phyloP scores from a whole-genome alignment of 2,329 filamentous ascomycete species.

The Monilinia aucupariae region DNA sequence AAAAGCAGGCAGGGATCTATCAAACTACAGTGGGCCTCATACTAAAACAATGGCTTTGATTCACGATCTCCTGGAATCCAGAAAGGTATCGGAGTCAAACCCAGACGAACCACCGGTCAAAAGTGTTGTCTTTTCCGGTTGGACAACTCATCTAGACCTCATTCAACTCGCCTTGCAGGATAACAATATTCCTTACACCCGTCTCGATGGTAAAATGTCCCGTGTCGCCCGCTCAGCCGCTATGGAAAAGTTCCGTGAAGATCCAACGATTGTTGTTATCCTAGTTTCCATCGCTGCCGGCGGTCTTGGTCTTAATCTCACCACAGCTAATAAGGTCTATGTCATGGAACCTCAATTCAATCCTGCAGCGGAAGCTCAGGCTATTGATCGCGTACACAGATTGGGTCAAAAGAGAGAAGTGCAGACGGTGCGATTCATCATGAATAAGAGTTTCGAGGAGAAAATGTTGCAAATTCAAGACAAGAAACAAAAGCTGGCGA shows the following conservation, averaged over 20 bases:
- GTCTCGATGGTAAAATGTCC: constrained; percentile 88
- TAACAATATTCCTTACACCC: constrained; percentile 61
- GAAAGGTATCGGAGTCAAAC: constrained; percentile 54
- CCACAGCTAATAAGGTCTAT: constrained; percentile 78
- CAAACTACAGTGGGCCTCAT: constrained; percentile 75
- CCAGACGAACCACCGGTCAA: constrained; percentile 67
- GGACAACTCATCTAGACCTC: constrained; percentile 90
- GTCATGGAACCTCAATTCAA: constrained; percentile 99
- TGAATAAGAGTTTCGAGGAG: constrained; percentile 86
- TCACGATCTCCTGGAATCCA: constrained; percentile 62
- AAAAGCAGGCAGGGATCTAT: constrained; percentile 54
- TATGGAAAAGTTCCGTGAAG: constrained; percentile 71
- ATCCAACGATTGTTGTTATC: constrained; percentile 68
- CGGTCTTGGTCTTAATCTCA: constrained; percentile 86
- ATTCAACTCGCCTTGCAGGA: constrained; percentile 75
- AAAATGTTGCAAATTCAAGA: constrained; percentile 85
- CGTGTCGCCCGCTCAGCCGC: constrained; percentile 67
- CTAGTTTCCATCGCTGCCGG: constrained; percentile 90
- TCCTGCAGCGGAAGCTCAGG: constrained; percentile 88
- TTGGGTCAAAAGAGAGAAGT: constrained; percentile 87
- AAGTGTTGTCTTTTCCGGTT: constrained; percentile 91
- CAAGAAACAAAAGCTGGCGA: constrained; percentile 88
- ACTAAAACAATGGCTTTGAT: constrained; percentile 86
- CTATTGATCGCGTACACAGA: constrained; percentile 86
- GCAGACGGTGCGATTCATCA: constrained; percentile 81